phyloP scores from a whole-genome alignment of 148 eudicot genomes.

The Talinum fruticosum region DNA sequence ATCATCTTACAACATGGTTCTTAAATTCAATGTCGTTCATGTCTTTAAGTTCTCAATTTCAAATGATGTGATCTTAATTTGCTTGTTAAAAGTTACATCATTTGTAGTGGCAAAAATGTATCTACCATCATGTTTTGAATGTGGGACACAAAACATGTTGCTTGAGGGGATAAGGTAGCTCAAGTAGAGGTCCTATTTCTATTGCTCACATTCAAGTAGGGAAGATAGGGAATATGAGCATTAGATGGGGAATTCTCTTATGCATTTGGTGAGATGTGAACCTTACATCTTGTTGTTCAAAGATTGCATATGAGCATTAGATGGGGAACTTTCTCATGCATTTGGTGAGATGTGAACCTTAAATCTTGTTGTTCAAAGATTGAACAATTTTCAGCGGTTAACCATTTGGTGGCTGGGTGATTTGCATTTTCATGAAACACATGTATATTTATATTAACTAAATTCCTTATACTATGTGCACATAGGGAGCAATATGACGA shows the following conservation, averaged over 20 bases:
- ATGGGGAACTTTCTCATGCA: background rate
- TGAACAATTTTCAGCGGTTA: no score
- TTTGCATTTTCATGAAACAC: background rate
- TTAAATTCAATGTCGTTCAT: background rate
- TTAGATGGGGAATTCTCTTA: background rate
- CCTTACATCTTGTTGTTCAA: background rate
- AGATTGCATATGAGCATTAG: background rate
- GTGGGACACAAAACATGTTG: background rate
- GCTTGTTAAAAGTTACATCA: constrained; percentile 1
- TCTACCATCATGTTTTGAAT: background rate
- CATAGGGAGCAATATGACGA: constrained; percentile 82
- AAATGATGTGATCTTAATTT: background rate
- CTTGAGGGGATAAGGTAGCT: background rate
- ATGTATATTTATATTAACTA: constrained; percentile 19
- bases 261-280: background rate
- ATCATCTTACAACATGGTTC: background rate
- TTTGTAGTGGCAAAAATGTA: background rate
- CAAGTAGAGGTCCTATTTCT: background rate
- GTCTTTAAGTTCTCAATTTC: background rate
- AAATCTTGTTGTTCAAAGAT: background rate
- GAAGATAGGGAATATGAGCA: background rate
- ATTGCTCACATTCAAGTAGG: background rate
- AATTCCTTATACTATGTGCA: constrained; percentile 23
- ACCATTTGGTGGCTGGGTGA: background rate
- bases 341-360: background rate